Evolutionary conservation across 495 filamentous ascomycete genomes (phyloP), one percentile per base, ranked within the genome.

Genomic region (Podospora pseudocomata): DNA sequence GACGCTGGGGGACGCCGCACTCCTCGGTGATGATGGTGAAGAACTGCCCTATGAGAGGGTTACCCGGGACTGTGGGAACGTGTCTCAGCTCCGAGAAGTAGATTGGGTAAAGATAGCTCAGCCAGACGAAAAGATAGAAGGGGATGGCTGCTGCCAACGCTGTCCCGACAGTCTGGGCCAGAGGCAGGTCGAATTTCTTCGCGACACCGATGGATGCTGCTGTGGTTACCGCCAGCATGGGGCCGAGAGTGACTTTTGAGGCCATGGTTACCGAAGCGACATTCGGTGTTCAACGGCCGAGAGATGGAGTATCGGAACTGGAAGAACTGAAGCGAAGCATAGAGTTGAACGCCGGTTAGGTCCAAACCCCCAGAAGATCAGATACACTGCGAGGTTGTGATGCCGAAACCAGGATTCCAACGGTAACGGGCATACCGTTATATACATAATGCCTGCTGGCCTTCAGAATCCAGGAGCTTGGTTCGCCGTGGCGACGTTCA

Each of bases 1-100:
- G 66, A 58, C 73, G 71, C 62, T 75, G 73, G 5, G 73, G 73
- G 16, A 75, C 63, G 5, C 73, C 73, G 34, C 71, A 73, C 63
- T 75, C 73, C n/a, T 71, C 69, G 27, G 7, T 65, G 67, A 75
- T 70, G 68, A 75, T 73, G 67, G 63, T 49, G 39, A 75, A 67
- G 64, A 75, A 71, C 64, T 75, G 73, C 18, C 73, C 73, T 69
- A 67, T 70, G 9, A 75, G 65, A 5, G 73, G 73, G 19, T 57
- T 68, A 39, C 73, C 73, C 0, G 64, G 64, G 0, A 73, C 73
- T 3, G 73, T 73, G 5, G 73, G 73, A 16, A 75, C 39, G 32
- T 72, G 60, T 19, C 73, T 61, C 5, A 75, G 63, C n/a, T 64
- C 49, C 0, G 73, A 75, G 44, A 73, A 69, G 61, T 70, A 69